Evolutionary conservation across 306 rosid genomes (phyloP), one percentile per base, ranked within the genome.

Genomic region (Notholithocarpus densiflorus): DNA sequence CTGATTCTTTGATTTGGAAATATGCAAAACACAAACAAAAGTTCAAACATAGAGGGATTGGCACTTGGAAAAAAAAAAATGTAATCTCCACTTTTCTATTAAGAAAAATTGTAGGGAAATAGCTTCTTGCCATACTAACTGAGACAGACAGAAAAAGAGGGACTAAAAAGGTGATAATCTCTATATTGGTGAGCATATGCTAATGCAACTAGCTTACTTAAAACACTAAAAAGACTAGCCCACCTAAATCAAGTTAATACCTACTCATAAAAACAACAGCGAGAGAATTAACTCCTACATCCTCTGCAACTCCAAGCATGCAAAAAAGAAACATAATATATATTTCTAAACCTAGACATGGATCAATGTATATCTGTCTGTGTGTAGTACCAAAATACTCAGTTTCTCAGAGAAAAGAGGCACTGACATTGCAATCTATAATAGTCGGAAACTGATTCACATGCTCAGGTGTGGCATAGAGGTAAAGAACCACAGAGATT

Each of bases 311-410:
- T 34, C 43, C 0, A 80, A 68, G 40, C 79, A 65, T 11, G 18
- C 37, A 37, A 62, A 10, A 68, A 79, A 81, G 60, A 73, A 26
- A 68, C 70, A 73, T 71, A 40, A 31, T 31, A 40, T 40, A 40
- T 40, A 57, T 85, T 48, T 62, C 79, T 80, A 71, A 77, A 77
- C 59, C 89, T 87, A 79, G 65, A 82, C 68, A 31, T 69, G 12
- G 34, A 76, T 81, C 68, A 79, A 65, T 31, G 19, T 27, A 57
- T 56, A 57, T 3, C 9, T 27, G 51, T n/a, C 45, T 56, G 9
- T 68, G 40, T 66, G 54, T 1, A 45, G 26, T 60, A 60, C 19
- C 29, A 45, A 57, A 72, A n/a, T 6, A 18, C 29, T 77, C 80
- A 32, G 56, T 32, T 19, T 37, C 75, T 19, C 48, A 77, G 2